Conservation (phyloP, 2,329 filamentous ascomycete genomes). For the Xylariaceae sp. region DNA sequence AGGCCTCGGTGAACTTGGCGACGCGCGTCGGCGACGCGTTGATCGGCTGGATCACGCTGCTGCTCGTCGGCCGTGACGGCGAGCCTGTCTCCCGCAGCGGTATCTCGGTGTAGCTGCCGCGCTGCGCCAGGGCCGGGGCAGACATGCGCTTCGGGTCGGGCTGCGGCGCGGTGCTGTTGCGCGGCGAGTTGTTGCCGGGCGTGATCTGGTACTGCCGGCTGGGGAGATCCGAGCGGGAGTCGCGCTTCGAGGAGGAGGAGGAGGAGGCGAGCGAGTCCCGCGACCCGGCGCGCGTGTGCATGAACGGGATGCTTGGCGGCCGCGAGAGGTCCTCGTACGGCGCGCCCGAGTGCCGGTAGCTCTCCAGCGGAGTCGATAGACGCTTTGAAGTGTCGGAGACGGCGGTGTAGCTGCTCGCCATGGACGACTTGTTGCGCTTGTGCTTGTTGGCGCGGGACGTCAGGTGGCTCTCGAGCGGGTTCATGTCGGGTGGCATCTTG, state of each 20-base stretch:
- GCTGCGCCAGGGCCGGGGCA: constrained; percentile 38
- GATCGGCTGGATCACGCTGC: constrained; percentile 25
- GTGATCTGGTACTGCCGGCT: constrained; percentile 58
- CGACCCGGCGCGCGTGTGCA: constrained; percentile 72
- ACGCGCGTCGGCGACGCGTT: constrained; percentile 42
- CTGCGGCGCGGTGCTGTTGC: constrained; percentile 46
- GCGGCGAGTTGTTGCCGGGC: constrained; percentile 47
- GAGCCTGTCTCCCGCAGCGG: constrained; percentile 46
- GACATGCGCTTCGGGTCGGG: constrained; percentile 53
- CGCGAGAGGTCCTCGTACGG: constrained; percentile 50
- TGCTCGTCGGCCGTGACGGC: constrained; percentile 24
- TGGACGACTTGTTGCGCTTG: constrained; percentile 71
- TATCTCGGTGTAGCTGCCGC: constrained; percentile 54
- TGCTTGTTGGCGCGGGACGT: constrained; percentile 68
- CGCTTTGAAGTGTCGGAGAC: constrained; percentile 61
- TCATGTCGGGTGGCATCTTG: constrained; percentile 88
- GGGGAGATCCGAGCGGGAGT: constrained; percentile 59
- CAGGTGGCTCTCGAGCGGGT: constrained; percentile 84
- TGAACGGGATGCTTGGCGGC: constrained; percentile 70
- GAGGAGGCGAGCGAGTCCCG: constrained; percentile 55
- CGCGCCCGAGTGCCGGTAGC: constrained; percentile 46
- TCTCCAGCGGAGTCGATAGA: constrained; percentile 50
- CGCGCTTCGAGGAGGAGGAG: constrained; percentile 41
- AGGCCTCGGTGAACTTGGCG: constrained; percentile 56
- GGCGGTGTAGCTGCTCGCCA: constrained; percentile 49